Evolutionary conservation across 345 rosid species (phyloP).

Genomic region (Salix arbutifolia): DNA sequence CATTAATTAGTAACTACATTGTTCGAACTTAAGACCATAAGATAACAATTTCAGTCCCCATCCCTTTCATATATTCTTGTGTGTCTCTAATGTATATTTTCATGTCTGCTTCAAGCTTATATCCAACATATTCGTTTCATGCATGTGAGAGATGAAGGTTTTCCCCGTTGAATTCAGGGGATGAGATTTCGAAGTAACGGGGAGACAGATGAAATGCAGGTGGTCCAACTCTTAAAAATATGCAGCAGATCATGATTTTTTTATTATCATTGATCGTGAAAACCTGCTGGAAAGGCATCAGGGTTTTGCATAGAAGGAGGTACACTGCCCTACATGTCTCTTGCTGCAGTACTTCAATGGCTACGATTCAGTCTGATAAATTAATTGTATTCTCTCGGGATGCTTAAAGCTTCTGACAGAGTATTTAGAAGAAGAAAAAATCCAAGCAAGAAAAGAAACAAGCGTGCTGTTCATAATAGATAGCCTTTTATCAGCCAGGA

Average conservation of each 20-base stretch:
- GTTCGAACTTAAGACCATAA: no score
- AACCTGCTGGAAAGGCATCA: no score
- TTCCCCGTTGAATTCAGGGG: no score
- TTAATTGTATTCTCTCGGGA: not conserved
- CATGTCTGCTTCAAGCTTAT: not conserved
- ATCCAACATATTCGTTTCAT: not conserved
- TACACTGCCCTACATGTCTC: not conserved
- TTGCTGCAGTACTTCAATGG: not conserved
- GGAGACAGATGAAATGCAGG: no score
- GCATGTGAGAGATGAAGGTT: not conserved
- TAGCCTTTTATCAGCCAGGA: not conserved
- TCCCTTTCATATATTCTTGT: not conserved
- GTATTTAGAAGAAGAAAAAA: not conserved
- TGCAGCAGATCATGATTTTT: no score
- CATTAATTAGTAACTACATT: no score
- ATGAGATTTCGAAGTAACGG: no score
- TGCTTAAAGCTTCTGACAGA: not conserved
- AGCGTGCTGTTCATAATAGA: not conserved
- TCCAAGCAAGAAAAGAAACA: not conserved
- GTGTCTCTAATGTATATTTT: no score
- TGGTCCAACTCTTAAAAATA: no score
- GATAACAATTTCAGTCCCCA: not conserved
- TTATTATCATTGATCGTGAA: no score
- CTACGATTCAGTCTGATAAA: not conserved
- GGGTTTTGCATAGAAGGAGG: no score